These are phyloP conservation scores for Hypomontagnella submonticulosa DNA, from an alignment of 495 filamentous ascomycete species.

Conservation along the genomic window DNA sequence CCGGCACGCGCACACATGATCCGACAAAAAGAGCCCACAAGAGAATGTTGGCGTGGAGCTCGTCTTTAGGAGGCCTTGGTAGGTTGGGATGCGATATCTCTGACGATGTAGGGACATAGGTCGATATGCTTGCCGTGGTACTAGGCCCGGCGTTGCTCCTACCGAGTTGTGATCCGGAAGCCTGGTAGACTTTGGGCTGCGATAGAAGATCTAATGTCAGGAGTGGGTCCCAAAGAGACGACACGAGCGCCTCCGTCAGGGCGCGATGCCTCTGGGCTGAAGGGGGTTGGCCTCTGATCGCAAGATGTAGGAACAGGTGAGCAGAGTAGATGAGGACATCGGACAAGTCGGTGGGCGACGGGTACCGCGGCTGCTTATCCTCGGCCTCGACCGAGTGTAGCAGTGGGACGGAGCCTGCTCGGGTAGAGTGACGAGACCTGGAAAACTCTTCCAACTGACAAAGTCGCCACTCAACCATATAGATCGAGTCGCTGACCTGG, in stretches of 20 bases:
- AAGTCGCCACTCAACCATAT: constrained; percentile 46
- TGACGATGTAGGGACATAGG: constrained; percentile 42
- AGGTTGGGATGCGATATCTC: constrained; percentile 21
- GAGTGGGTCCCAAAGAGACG: constrained; percentile 39
- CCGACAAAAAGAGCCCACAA: constrained; percentile 47
- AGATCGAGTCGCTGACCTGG: constrained; percentile 48
- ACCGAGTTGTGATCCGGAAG: constrained; percentile 24
- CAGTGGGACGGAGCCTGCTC: constrained; percentile 24
- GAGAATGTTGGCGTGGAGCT: constrained; percentile 45
- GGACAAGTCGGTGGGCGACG: constrained; percentile 41
- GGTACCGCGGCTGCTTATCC: constrained; percentile 9
- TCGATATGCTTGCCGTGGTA: constrained; percentile 41
- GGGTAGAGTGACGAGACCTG: constrained; percentile 28
- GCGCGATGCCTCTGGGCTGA: constrained; percentile 44
- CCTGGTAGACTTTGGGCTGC: constrained; percentile 30
- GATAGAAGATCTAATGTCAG: constrained; percentile 41
- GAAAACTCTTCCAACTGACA: constrained; percentile 41
- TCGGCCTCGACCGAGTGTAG: constrained; percentile 18
- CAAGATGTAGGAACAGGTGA: constrained; percentile 46
- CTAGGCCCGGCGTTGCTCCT: constrained; percentile 16
- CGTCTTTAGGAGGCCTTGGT: constrained; percentile 29
- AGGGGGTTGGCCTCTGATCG: constrained; percentile 46
- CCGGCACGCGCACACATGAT: constrained; percentile 41
- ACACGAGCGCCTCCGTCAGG: constrained; percentile 42
- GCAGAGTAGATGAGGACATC: constrained; percentile 43